Base-by-base conservation (phyloP, 169 alveolate genomes). In the Plasmodium coatneyi region DNA sequence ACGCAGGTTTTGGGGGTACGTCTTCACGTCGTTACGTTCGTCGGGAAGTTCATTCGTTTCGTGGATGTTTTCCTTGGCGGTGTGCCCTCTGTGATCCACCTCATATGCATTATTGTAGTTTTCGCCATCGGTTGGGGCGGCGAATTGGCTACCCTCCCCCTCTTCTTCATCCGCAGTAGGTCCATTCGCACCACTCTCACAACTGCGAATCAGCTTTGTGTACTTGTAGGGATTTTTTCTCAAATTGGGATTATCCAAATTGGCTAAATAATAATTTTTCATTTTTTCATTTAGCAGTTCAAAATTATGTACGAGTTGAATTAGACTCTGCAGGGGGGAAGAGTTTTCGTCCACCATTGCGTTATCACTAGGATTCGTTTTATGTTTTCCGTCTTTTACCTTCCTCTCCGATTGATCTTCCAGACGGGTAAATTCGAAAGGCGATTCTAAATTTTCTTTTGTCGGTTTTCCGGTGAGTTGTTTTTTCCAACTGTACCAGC, bases 401-500 rank as follows among this genome's bases (percentile, higher is more conserved):
- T 43, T 28, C 36, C 78, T 71, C 28, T 41, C 54, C 3, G 60
- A 60, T 46, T 28, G 66, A 28, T 74, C 43, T 66, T 66, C 76
- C 30, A 72, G 1, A 49, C 25, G 41, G 6, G 19, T 43, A 70
- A 84, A 84, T 84, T 84, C 71, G 39, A 84, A 74, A 54, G 25
- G 28, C 6, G 79, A 2, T 52, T 84, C 80, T 2, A n/a, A 43
- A 16, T 10, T 34, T 32, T 84, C 93, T 36, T 25, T 72, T 3
- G 32, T 52, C 36, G 25, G 43, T 10, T 84, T 84, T 12, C 49
- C 32, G 7, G 66, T 71, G 46, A 84, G 46, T 19, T 84, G 84
- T 54, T 84, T 84, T 32, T 84, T 84, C 93, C 93, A 84, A 3
- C 10, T 54, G 54, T 84, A 84, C 93, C 93, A 84, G 32, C 86